Evolutionary conservation across 495 filamentous ascomycete genomes (phyloP).

Genomic region (Tuber aestivum): DNA sequence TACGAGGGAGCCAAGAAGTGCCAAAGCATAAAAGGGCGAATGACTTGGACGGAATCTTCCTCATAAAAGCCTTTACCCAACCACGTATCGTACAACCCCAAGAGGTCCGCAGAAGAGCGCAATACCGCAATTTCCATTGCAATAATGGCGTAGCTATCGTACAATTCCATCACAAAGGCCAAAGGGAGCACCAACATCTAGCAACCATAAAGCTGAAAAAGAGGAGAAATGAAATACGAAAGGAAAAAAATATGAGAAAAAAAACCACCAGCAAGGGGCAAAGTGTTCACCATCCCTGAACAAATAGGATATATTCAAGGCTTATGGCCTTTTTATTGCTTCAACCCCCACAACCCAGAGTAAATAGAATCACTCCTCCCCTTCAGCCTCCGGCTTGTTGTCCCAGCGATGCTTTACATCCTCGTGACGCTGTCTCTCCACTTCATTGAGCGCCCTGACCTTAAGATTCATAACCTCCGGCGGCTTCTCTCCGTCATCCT

Average conservation of each 20-base stretch:
- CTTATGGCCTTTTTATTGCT: not conserved
- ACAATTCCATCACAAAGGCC: not conserved
- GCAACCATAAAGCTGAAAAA: not conserved
- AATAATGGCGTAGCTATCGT: not conserved
- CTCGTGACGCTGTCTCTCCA: conserved; percentile 43
- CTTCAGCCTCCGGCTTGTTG: conserved; percentile 19
- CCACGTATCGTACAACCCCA: not conserved
- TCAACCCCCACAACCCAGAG: not conserved
- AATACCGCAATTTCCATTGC: not conserved
- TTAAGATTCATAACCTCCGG: conserved; percentile 41
- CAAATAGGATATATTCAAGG: not conserved
- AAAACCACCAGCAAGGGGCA: not conserved
- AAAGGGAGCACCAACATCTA: not conserved
- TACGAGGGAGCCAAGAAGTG: not conserved
- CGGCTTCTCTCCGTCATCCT: conserved; percentile 43
- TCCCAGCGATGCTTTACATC: conserved; percentile 45
- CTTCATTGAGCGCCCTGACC: conserved; percentile 36
- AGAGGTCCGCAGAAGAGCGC: not conserved
- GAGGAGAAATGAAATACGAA: not conserved
- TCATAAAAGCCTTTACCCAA: not conserved
- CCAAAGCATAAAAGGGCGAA: not conserved
- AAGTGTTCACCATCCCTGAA: not conserved
- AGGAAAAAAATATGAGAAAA: not conserved
- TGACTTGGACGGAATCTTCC: not conserved
- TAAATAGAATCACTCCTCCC: conserved; percentile 18